Evolutionary conservation across 495 filamentous ascomycete genomes (phyloP).

Genomic region (Penicillium lividum): DNA sequence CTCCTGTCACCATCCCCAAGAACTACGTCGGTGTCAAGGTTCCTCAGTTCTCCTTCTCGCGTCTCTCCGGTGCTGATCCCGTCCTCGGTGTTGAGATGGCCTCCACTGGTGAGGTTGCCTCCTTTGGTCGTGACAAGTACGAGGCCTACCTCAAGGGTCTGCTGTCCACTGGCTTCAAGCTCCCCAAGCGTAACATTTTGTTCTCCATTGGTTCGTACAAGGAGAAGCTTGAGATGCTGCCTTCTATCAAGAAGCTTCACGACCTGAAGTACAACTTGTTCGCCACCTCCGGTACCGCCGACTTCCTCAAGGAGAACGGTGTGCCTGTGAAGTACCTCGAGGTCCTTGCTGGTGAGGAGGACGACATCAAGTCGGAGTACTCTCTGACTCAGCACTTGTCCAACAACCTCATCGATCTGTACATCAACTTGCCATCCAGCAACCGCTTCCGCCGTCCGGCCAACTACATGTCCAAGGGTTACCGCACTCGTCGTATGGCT

Average conservation of each 20-base stretch:
- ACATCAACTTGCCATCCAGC: conserved; percentile 98
- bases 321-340: conserved; percentile 91
- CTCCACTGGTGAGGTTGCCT: conserved; percentile 96
- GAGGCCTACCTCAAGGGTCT: conserved; percentile 97
- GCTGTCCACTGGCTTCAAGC: conserved; percentile 90
- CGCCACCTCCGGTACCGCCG: conserved; percentile 92
- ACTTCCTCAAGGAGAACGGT: conserved; percentile 89
- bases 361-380: conserved; percentile 91
- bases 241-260: conserved; percentile 84
- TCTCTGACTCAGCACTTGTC: conserved; percentile 93
- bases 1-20: conserved; percentile 67
- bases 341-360: conserved; percentile 66
- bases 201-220: conserved; percentile 96
- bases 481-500: conserved; percentile 93
- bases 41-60: conserved; percentile 97
- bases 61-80: conserved; percentile 92
- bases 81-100: conserved; percentile 99
- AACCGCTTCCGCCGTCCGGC: conserved; percentile 94
- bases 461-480: conserved; percentile 97
- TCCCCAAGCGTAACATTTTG: conserved; percentile 94
- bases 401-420: conserved; percentile 96
- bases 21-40: conserved; percentile 97
- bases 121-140: conserved; percentile 92
- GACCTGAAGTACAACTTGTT: conserved; percentile 91
- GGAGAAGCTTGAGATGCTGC: conserved; percentile 96